Base-by-base conservation (phyloP, 345 rosid genomes). In the Triadica sebifera region DNA sequence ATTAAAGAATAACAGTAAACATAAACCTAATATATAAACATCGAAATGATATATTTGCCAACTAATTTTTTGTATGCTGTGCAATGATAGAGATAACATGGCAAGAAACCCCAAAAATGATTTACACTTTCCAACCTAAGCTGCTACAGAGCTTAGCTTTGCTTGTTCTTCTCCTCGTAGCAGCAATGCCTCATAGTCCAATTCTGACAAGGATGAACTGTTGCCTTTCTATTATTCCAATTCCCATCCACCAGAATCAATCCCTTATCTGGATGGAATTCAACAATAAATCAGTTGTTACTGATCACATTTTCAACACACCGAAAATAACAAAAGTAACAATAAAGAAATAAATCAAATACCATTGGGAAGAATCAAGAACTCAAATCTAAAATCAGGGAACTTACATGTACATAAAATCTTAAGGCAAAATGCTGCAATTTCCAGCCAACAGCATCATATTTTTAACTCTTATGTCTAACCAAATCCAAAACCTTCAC, bases 401-500 rank as follows among this genome's bases (percentile, higher is more conserved):
- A 6, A 79, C 88, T 74, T 12, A 80, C 85, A 80, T 82, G 75
- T 84, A 77, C 87, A 82, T 25, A 46, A 65, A 22, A 80, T 69
- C 49, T 22, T 49, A 75, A 71, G 72, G 60, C 53, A 20, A 66
- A 75, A 60, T 38, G 71, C 61, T 47, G 53, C 66, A 39, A 11
- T 13, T 70, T 72, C 74, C 12, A 60, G 51, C 52, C 62, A 71
- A 38, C 43, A 51, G 20, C 49, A 47, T 29, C 51, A 12, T 10
- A 17, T 29, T 29, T 19, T 25, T 24, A 51, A 67, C 20, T 65
- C 22, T 4, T 43, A 45, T 13, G 67, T 8, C 85, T 80, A 94
- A 77, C 95, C 98, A 71, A 94, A 94, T 53, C 98, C 98, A 80
- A 94, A 92, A 47, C 98, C 98, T 85, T 92, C 98, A 71, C 91